Conservation (phyloP, 164 flowering plant species). For the Annona cherimola region DNA sequence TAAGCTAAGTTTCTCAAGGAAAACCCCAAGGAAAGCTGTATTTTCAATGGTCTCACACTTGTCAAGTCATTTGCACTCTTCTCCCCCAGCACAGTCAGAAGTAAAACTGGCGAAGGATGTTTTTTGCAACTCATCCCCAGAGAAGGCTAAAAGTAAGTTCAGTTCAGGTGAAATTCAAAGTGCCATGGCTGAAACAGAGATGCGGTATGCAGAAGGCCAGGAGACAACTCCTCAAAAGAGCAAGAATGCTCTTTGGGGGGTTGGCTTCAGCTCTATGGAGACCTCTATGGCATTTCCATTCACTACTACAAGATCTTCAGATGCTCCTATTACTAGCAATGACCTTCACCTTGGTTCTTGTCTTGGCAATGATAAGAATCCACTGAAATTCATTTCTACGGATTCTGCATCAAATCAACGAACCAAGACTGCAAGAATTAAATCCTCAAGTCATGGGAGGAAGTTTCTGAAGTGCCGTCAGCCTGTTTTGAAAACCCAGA, state of each 20-base stretch:
- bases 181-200: constrained; percentile 14
- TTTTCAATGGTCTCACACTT: constrained; percentile 18
- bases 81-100: constrained; percentile 16
- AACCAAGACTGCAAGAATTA: constrained; percentile 1
- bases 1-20: constrained; percentile 20
- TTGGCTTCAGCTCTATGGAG: constrained; percentile 20
- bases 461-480: constrained; percentile 14
- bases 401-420: constrained; percentile 8
- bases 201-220: constrained; percentile 14
- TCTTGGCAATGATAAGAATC: constrained; percentile 3
- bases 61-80: constrained; percentile 17
- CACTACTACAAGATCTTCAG: constrained; percentile 13
- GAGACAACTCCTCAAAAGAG: constrained; percentile 32
- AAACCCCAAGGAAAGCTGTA: constrained; percentile 26
- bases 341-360: neutral
- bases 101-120: constrained; percentile 8
- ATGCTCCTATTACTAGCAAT: constrained; percentile 4
- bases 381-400: constrained; percentile 8
- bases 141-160: constrained; percentile 5
- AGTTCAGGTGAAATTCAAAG: constrained; percentile 11
- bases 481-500: constrained; percentile 12
- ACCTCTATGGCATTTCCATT: constrained; percentile 7
- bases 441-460: constrained; percentile 1
- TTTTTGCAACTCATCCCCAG: constrained; percentile 3
- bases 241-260: constrained; percentile 19